Evolutionary conservation across 176 grass and related monocot species (phyloP).

Genomic region (Thalia dealbata): DNA sequence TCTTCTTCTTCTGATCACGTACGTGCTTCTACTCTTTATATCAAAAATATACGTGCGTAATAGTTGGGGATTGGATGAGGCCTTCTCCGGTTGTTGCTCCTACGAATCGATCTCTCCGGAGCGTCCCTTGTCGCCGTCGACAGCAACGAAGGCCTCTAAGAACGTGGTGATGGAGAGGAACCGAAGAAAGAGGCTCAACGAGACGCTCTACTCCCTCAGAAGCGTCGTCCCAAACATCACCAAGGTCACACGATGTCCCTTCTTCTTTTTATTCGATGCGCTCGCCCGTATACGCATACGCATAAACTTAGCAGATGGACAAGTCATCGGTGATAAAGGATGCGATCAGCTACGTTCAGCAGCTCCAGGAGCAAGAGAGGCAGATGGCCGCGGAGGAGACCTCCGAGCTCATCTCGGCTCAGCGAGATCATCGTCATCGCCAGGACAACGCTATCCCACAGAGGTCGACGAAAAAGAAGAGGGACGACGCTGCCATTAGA

Average conservation of each 20-base stretch:
- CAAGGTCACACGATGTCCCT: too few relatives aligned
- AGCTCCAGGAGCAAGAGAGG: conserved; percentile 42
- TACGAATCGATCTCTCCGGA: conserved; percentile 26
- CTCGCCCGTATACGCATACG: too few relatives aligned
- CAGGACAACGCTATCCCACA: not conserved
- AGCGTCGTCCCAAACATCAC: conserved; percentile 60
- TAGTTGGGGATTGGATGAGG: conserved; percentile 24
- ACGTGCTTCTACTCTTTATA: too few relatives aligned
- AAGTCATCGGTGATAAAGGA: conserved; percentile 59
- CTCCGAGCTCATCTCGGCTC: conserved; percentile 21
- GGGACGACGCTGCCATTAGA: not conserved
- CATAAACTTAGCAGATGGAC: conserved; percentile 80
- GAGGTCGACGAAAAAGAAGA: conserved; percentile 7
- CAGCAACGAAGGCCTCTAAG: conserved; percentile 5
- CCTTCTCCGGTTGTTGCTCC: conserved; percentile 16
- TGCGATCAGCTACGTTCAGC: conserved; percentile 48
- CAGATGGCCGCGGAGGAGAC: conserved; percentile 26
- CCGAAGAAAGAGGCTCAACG: conserved; percentile 41
- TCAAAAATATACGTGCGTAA: too few relatives aligned
- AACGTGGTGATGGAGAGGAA: conserved; percentile 24
- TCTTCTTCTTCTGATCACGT: too few relatives aligned
- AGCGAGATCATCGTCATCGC: not conserved
- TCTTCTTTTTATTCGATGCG: too few relatives aligned
- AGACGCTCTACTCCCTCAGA: conserved; percentile 48
- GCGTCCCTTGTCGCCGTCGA: conserved; percentile 1